Conservation (phyloP, 257 asterid genomes). For the Apocynum venetum region DNA sequence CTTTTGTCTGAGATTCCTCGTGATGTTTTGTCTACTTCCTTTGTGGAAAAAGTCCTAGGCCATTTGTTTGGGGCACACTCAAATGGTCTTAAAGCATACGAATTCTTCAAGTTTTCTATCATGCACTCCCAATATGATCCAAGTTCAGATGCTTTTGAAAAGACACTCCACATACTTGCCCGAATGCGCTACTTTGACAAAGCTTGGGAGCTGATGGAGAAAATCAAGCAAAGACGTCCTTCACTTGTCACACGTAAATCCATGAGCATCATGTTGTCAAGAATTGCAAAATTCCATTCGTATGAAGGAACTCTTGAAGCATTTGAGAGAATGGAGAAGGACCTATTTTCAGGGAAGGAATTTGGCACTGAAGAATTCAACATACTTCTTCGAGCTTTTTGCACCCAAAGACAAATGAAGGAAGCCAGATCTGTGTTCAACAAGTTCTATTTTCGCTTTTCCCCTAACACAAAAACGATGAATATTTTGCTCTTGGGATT, state of each 20-base stretch:
- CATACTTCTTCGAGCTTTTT: slow-evolving; percentile 76
- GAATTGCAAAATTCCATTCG: slow-evolving; percentile 68
- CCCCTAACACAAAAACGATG: slow-evolving; percentile 81
- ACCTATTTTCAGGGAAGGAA: slow-evolving; percentile 39
- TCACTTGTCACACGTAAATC: slow-evolving; percentile 75
- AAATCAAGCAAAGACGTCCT: slow-evolving; percentile 47
- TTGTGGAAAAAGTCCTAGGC: slow-evolving; percentile 75
- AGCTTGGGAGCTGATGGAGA: slow-evolving; percentile 74
- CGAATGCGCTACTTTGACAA: slow-evolving; percentile 86
- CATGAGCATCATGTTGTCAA: slow-evolving; percentile 82
- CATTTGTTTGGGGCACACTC: slow-evolving; percentile 74
- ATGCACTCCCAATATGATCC: slow-evolving; percentile 43
- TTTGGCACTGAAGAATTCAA: slow-evolving; percentile 78
- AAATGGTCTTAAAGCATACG: slow-evolving; percentile 85
- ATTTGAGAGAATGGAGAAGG: slow-evolving; percentile 72
- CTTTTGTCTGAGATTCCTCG: slow-evolving; percentile 41
- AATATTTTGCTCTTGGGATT: slow-evolving; percentile 86
- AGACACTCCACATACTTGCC: slow-evolving; percentile 77
- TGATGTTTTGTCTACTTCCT: slow-evolving; percentile 39
- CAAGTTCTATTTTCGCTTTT: slow-evolving; percentile 52
- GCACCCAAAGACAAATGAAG: slow-evolving; percentile 83
- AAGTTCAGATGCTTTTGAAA: slow-evolving; percentile 82
- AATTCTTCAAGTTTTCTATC: slow-evolving; percentile 65
- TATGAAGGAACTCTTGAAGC: slow-evolving; percentile 74
- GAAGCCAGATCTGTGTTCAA: slow-evolving; percentile 82